A percentile compares a stretch with the other conserved stretches of the same genome.
phyloP scores from a whole-genome alignment of 495 filamentous ascomycete genomes.

The Xylaria venustula region DNA sequence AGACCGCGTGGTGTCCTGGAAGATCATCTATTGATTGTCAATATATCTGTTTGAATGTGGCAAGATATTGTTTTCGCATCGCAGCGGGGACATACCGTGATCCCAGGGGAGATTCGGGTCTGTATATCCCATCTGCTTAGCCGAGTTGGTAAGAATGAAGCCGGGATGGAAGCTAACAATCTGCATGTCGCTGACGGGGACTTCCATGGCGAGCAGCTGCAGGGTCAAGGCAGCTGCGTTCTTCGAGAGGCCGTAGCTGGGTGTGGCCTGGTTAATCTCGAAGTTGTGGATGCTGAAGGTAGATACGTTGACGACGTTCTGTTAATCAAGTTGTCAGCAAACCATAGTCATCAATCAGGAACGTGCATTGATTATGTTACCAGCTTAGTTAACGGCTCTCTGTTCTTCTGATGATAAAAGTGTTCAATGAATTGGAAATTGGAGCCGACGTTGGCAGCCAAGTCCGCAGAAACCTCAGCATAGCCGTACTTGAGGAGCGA shows the following conservation, averaged over 20 bases:
- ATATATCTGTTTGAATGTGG: too few species aligned
- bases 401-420: constrained; percentile 29
- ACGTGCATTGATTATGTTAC: background rate
- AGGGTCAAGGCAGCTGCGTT: constrained; percentile 34
- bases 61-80: too few species aligned
- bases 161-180: constrained; percentile 47
- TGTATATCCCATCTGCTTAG: constrained; percentile 14
- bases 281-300: constrained; percentile 27
- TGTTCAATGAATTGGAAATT: constrained; percentile 30
- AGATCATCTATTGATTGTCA: too few species aligned
- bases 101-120: constrained; percentile 21
- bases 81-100: constrained; percentile 42
- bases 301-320: too few species aligned
- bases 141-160: constrained; percentile 30
- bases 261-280: background rate
- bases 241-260: constrained; percentile 38
- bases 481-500: constrained; percentile 7
- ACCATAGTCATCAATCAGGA: too few species aligned
- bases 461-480: constrained; percentile 17
- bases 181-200: constrained; percentile 31
- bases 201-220: constrained; percentile 35
- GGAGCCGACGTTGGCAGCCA: constrained; percentile 32
- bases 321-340: too few species aligned
- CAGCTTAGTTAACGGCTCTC: background rate
- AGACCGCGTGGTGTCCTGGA: constrained; percentile 47